A percentile compares a stretch with the other conserved stretches of the same genome.
phyloP scores from a whole-genome alignment of 2,329 filamentous ascomycete genomes.

The Pseudocercospora macadamiae region DNA sequence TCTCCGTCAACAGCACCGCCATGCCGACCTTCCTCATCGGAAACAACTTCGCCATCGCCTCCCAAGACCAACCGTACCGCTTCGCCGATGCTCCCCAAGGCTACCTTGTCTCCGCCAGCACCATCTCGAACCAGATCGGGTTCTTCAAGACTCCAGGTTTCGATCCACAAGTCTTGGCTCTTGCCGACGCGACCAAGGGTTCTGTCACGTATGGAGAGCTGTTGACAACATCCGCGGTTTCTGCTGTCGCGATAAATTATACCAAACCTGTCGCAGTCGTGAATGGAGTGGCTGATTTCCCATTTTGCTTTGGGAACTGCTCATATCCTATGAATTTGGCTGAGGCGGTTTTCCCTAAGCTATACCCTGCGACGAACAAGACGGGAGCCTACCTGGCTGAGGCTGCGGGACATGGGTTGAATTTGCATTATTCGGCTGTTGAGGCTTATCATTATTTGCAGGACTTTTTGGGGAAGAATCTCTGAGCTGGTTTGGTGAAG shows the following conservation, averaged over 20 bases:
- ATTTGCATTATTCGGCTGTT: conserved; percentile 37
- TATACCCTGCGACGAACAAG: conserved; percentile 28
- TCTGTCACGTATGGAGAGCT: conserved; percentile 39
- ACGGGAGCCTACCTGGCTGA: conserved; percentile 32
- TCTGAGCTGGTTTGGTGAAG: no score
- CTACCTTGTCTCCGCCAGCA: conserved; percentile 33
- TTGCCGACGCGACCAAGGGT: conserved; percentile 35
- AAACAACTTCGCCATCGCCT: conserved; percentile 36
- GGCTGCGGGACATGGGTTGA: conserved; percentile 36
- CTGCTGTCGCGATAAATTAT: conserved; percentile 26
- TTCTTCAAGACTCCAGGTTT: conserved; percentile 38
- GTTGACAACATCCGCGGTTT: conserved; percentile 28
- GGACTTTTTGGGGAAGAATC: conserved; percentile 29
- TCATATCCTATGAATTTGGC: conserved; percentile 32
- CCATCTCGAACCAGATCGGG: conserved; percentile 34
- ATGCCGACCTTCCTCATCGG: conserved; percentile 30
- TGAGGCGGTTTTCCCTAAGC: conserved; percentile 20
- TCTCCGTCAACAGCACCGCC: conserved; percentile 32
- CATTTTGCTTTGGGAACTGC: conserved; percentile 39
- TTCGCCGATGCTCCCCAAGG: conserved; percentile 35
- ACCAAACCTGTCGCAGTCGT: conserved; percentile 36
- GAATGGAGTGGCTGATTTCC: conserved; percentile 35
- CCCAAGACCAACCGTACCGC: conserved; percentile 32
- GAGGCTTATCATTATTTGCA: conserved; percentile 34
- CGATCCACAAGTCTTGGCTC: conserved; percentile 31